These are phyloP conservation scores for Physcomitrium patens DNA, from an alignment of 225 moss, liverwort and hornwort species.

Conservation along the genomic window DNA sequence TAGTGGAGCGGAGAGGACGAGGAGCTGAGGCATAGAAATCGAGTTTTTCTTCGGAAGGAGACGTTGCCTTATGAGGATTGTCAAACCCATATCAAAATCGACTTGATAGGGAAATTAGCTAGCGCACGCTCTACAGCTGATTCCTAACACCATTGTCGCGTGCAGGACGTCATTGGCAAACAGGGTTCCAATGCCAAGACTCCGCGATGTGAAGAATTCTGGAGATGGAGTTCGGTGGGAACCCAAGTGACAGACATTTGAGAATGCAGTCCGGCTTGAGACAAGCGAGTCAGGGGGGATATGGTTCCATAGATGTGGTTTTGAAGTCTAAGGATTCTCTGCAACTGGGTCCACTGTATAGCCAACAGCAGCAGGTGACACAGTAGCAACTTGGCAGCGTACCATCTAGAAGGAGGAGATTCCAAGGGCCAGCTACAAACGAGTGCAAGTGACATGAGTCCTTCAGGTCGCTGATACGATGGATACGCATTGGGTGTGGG, in stretches of 20 bases:
- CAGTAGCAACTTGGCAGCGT: no score
- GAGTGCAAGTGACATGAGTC: slow-evolving; percentile 26
- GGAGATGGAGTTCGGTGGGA: not conserved
- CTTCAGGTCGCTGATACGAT: slow-evolving; percentile 27
- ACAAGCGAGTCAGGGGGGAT: not conserved
- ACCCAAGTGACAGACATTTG: not conserved
- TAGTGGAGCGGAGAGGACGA: no score
- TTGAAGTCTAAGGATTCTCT: no score
- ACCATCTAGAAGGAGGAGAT: no score
- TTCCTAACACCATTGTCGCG: not conserved
- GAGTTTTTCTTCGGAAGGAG: no score
- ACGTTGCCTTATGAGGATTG: not conserved
- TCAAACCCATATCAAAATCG: not conserved
- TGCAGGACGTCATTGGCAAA: not conserved
- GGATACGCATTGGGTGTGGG: slow-evolving; percentile 5
- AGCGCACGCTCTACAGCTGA: no score
- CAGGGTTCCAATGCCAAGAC: not conserved
- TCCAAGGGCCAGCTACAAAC: not conserved
- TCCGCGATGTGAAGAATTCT: not conserved
- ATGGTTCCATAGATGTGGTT: not conserved
- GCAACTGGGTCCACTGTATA: no score
- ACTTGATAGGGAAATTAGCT: no score
- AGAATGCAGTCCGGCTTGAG: not conserved
- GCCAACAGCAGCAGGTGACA: no score
- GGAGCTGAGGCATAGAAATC: no score